Conservation (phyloP, 2,329 filamentous ascomycete genomes). For the Rosellinia necatrix region DNA sequence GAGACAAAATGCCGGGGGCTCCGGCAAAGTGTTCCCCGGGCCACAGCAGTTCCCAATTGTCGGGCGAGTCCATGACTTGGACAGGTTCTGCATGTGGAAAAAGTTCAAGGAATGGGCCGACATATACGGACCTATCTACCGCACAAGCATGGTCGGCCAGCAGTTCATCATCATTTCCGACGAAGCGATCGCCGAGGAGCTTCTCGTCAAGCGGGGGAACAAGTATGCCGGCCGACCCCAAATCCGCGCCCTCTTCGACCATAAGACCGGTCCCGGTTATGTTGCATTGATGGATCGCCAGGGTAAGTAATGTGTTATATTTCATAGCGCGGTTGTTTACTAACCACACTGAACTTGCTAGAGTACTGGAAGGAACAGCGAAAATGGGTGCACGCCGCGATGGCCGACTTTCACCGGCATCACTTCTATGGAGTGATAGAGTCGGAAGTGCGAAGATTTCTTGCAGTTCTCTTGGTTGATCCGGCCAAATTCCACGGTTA, state of each 20-base stretch:
- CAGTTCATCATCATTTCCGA: slow-evolving; percentile 50
- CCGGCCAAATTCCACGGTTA: slow-evolving; percentile 51
- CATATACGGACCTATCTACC: slow-evolving; percentile 39
- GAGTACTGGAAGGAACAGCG: slow-evolving; percentile 55
- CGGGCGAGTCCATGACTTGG: slow-evolving; percentile 54
- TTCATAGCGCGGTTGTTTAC: background rate
- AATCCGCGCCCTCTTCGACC: slow-evolving; percentile 53
- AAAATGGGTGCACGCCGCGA: slow-evolving; percentile 57
- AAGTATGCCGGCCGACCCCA: slow-evolving; percentile 57
- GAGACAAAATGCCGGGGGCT: slow-evolving; percentile 35
- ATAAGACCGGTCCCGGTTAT: slow-evolving; percentile 54
- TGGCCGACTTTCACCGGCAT: slow-evolving; percentile 46
- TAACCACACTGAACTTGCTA: slow-evolving; percentile 27
- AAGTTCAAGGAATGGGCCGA: slow-evolving; percentile 49
- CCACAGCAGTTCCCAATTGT: slow-evolving; percentile 54
- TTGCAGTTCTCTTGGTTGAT: slow-evolving; percentile 52
- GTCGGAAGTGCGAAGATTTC: slow-evolving; percentile 50
- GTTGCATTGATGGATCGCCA: slow-evolving; percentile 57
- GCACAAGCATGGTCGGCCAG: slow-evolving; percentile 41
- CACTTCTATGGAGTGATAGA: slow-evolving; percentile 56
- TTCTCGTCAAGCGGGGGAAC: slow-evolving; percentile 54
- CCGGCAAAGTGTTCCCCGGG: slow-evolving; percentile 47
- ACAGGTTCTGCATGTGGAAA: slow-evolving; percentile 53
- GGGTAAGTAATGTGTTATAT: slow-evolving; percentile 41
- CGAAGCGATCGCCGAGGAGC: slow-evolving; percentile 53